Evolutionary conservation across 495 filamentous ascomycete species (phyloP).

Genomic region (Xylaria scruposa): DNA sequence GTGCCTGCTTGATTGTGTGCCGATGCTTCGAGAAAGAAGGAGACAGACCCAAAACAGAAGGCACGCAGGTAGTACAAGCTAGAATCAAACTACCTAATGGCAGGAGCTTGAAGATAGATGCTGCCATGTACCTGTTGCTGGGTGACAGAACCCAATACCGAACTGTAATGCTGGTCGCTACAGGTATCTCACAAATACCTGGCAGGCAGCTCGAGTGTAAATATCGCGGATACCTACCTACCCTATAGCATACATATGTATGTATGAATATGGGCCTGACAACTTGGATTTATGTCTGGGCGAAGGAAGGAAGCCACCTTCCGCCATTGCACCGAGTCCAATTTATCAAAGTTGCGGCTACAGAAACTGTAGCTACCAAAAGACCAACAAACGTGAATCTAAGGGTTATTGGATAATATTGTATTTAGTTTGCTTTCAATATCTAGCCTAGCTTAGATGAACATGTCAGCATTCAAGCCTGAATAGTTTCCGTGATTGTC

Average conservation of each 20-base stretch:
- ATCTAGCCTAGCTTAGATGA: background rate
- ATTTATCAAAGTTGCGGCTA: background rate
- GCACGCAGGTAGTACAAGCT: background rate
- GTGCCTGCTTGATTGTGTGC: background rate
- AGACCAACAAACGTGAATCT: background rate
- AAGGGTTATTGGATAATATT: background rate
- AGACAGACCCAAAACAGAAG: background rate
- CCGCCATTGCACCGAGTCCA: background rate
- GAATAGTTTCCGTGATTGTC: background rate
- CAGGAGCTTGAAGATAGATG: background rate
- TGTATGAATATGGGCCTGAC: background rate
- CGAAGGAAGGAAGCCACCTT: background rate
- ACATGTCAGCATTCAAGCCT: background rate
- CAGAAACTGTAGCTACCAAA: background rate
- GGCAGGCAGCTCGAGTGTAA: background rate
- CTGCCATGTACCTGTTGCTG: background rate
- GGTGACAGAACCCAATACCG: background rate
- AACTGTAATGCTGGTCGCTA: background rate
- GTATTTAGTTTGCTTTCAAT: conserved; percentile 8
- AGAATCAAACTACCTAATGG: background rate
- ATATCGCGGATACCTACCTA: background rate
- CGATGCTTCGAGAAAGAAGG: background rate
- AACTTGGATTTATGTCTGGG: background rate
- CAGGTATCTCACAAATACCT: background rate
- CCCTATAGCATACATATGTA: background rate